Evolutionary conservation across 2,329 filamentous ascomycete species (phyloP).

Genomic region (Colletotrichum liriopes): DNA sequence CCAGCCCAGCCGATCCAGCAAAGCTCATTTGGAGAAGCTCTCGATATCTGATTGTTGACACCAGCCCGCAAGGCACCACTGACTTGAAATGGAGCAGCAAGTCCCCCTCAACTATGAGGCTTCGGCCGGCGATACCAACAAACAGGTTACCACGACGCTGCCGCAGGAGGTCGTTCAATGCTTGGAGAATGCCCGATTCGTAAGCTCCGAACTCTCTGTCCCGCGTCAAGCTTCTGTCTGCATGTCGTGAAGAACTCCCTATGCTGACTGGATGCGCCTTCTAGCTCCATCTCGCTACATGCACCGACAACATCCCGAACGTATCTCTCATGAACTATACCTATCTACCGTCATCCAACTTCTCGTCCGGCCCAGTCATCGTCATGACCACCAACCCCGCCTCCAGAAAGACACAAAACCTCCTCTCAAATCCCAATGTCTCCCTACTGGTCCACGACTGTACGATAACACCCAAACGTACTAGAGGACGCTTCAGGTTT

Average conservation of each 20-base stretch:
- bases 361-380: conserved; percentile 82
- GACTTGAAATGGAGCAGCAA: conserved; percentile 70
- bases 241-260: conserved; percentile 13
- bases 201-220: conserved; percentile 61
- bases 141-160: conserved; percentile 77
- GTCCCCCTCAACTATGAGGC: conserved; percentile 83
- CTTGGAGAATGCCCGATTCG: conserved; percentile 94
- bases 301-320: conserved; percentile 85
- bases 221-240: not conserved
- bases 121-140: conserved; percentile 81
- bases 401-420: conserved; percentile 86
- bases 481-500: not conserved
- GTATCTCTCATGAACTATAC: conserved; percentile 99
- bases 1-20: conserved; percentile 29
- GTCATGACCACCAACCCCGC: conserved; percentile 92
- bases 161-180: conserved; percentile 91
- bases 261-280: conserved; percentile 13
- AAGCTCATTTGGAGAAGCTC: conserved; percentile 26
- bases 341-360: conserved; percentile 86
- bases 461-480: conserved; percentile 45
- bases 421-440: conserved; percentile 87
- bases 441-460: conserved; percentile 97
- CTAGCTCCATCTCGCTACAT: conserved; percentile 96
- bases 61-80: conserved; percentile 46
- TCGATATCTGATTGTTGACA: conserved; percentile 15